These are phyloP conservation scores for Auxenochlorella pyrenoidosa DNA, from an alignment of 139 green algal genomes.

Conservation along the genomic window DNA sequence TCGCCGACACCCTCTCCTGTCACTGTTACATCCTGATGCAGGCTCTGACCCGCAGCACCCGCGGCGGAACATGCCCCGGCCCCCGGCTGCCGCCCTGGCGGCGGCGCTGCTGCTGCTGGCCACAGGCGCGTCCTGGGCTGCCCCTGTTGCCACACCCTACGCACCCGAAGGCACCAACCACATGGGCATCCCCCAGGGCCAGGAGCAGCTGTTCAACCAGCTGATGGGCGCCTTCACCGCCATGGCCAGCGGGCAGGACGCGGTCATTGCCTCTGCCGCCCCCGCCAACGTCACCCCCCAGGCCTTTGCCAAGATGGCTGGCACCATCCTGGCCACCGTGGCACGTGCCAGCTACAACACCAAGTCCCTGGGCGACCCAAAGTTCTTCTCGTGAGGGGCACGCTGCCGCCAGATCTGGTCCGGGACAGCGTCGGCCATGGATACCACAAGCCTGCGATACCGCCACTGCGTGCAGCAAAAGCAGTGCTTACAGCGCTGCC, in stretches of 20 bases:
- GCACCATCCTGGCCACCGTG: background rate
- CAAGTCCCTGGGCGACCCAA: slow-evolving; percentile 6
- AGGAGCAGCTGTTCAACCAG: slow-evolving; percentile 1
- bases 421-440: background rate
- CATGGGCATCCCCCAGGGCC: background rate
- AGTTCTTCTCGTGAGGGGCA: background rate
- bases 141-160: too few relatives aligned
- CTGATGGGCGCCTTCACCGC: background rate
- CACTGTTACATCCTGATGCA: background rate
- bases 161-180: background rate
- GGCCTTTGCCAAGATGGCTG: background rate
- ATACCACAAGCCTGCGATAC: background rate
- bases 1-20: background rate
- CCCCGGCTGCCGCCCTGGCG: background rate
- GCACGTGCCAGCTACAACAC: background rate
- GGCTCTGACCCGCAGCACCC: background rate
- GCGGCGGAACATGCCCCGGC: background rate
- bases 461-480: background rate
- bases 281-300: background rate
- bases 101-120: slow-evolving; percentile 10
- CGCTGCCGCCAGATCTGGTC: background rate
- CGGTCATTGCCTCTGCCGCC: background rate
- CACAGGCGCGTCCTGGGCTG: background rate
- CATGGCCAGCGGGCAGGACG: background rate
- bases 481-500: background rate